Base-by-base conservation (phyloP, 345 rosid species). In the Eucalyptus pauciflora region DNA sequence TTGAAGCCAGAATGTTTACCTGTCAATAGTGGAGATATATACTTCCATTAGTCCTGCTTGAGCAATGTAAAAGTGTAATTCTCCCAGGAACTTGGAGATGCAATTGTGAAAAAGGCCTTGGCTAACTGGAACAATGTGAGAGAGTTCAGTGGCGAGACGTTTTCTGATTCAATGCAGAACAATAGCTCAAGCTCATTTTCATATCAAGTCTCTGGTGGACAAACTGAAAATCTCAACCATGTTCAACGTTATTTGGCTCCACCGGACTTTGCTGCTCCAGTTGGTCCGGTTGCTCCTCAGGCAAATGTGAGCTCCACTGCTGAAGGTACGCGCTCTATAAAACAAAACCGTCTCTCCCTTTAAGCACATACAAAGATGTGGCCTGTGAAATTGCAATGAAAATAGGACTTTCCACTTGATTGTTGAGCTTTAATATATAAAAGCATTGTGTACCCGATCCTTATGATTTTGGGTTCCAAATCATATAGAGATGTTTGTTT, bases 191-290 rank as follows among this genome's bases (percentile, higher is more conserved):
- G 37, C 37, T 33, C 37, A 33, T 33, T 2, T 33, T 33, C 37
- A 33, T 33, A 3, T 33, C 3, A 3, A 33, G 37, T 33, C 37
- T 33, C 3, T 33, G 37, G 37, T 33, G 37, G 37, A 33, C 37
- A 33, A 33, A 33, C 37, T 33, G 37, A 33, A 33, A 33, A 33
- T 33, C 4, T 0, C 79, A 1, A 16, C 41, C 41, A 3, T 16
- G 22, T 31, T 67, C 43, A 31, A 67, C 22, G 43, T 67, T 4
- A 16, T 67, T 37, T 18, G 81, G 13, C 24, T 71, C 81, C 81
- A 71, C 46, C 7, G 31, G 0, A 1, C 7, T 4, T 0, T 16
- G 0, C 8, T 11, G 13, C 81, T 18, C 46, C 81, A 3, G 46
- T 71, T 33, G 46, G 46, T 67, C 24, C 0, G 20, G 41, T 1